Base-by-base conservation (phyloP, 805 yeast genomes). In the Grigorovia yakushimaensis region DNA sequence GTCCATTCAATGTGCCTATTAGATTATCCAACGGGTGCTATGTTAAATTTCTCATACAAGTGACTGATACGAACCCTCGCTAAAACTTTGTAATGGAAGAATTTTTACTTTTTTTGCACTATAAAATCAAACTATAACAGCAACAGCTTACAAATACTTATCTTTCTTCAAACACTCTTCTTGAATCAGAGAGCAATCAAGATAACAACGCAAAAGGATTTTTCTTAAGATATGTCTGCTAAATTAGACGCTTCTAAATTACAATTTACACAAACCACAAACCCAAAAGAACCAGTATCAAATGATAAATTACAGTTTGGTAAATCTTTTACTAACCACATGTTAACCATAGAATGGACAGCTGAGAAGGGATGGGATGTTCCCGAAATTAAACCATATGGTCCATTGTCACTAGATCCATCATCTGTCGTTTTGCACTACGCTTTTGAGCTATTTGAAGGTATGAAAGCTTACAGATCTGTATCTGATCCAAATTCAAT, bases 371-470 rank as follows among this genome's bases (percentile, higher is more conserved):
- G 98, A 44, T 91, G 98, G 98, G 82, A 71, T 15, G 65, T 76
- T n/a, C 98, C 98, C 42, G 76, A 77, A 62, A 88, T 91, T 64
- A 77, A 77, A 54, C 96, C 97, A 18, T 88, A 86, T 65, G 88
- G 82, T 46, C 78, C 78, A 43, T 69, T 91, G 45, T 59, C 73
- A 10, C 68, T 91, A 50, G 96, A 88, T 61, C 98, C 98, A 19
- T 81, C 96, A 20, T 69, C 94, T 15, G 77, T 83, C 61, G 97
- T 88, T 24, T 81, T 91, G 70, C 98, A 91, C 72, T 91, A 91
- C 62, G 91, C 95, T 3, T 91, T 91, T 60, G 96, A 88, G 66
- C 77, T 91, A 51, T 91, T 91, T 57, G 98, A 91, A 73, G 98
- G 98, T 53, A 73, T 91, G 73, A 91, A 91, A 73, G 97, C 97